phyloP scores from a whole-genome alignment of 768 basidiomycete genomes.

The Asterophora lycoperdoides region DNA sequence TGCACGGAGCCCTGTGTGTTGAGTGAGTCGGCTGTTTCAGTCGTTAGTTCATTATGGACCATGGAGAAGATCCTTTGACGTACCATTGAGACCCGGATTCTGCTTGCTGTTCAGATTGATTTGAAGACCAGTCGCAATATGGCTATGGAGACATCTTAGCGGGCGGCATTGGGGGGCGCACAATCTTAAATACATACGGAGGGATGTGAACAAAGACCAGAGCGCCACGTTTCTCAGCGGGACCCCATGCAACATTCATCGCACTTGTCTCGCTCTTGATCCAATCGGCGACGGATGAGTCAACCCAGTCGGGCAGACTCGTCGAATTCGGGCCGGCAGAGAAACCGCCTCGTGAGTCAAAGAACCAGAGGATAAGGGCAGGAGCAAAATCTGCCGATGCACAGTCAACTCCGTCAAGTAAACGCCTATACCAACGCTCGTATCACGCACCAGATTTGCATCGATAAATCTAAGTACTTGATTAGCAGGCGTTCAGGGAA shows the following conservation, averaged over 20 bases:
- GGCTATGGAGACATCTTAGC: slow-evolving; percentile 18
- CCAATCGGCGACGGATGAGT: slow-evolving; percentile 58
- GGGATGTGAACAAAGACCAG: slow-evolving; percentile 76
- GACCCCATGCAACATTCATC: slow-evolving; percentile 61
- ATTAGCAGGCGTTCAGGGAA: no score
- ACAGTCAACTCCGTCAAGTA: background rate
- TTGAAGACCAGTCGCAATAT: slow-evolving; percentile 36
- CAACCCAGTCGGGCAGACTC: slow-evolving; percentile 64
- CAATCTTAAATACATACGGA: slow-evolving; percentile 40
- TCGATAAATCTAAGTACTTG: slow-evolving; percentile 32
- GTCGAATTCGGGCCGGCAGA: slow-evolving; percentile 39
- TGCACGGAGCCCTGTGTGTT: slow-evolving; percentile 56
- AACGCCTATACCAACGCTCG: no score
- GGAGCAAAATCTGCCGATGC: slow-evolving; percentile 46
- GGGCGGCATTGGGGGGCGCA: background rate
- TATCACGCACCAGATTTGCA: slow-evolving; percentile 25
- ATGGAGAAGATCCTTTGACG: background rate
- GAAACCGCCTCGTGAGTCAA: slow-evolving; percentile 70
- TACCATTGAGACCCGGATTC: slow-evolving; percentile 44
- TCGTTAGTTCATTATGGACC: background rate
- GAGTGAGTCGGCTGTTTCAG: slow-evolving; percentile 46
- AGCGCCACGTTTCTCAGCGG: slow-evolving; percentile 45
- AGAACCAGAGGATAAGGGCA: slow-evolving; percentile 66
- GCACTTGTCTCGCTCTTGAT: slow-evolving; percentile 44
- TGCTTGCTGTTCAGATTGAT: slow-evolving; percentile 26